These are phyloP conservation scores for Pilobolus umbonatus DNA, from an alignment of 192 early-diverging fungal species.

Conservation along the genomic window DNA sequence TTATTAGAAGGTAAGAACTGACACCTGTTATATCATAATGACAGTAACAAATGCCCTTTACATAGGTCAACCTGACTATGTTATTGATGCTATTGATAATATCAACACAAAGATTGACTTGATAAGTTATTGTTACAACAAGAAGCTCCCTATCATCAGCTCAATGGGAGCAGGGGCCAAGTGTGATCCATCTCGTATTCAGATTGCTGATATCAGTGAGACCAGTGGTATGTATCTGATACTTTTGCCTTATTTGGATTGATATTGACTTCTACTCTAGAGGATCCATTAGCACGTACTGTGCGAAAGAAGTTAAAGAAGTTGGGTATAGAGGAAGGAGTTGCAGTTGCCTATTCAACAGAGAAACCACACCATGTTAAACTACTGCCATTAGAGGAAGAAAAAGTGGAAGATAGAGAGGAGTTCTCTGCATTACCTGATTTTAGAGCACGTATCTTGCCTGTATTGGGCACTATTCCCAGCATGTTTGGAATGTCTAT, in stretches of 20 bases:
- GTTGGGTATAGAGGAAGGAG: constrained; percentile 67
- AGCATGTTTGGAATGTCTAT: constrained; percentile 93
- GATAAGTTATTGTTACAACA: constrained; percentile 77
- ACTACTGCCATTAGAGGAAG: constrained; percentile 85
- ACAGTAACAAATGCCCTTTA: neutral
- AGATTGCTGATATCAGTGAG: constrained; percentile 92
- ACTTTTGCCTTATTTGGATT: neutral
- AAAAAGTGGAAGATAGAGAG: constrained; percentile 73
- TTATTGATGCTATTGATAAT: constrained; percentile 93
- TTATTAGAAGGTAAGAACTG: constrained; percentile 56
- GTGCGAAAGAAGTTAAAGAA: constrained; percentile 74
- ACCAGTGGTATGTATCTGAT: constrained; percentile 59
- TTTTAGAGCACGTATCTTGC: constrained; percentile 84
- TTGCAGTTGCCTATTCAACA: constrained; percentile 92
- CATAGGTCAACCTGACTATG: constrained; percentile 58
- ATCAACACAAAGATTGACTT: constrained; percentile 91
- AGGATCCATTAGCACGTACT: constrained; percentile 89
- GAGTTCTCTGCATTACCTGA: constrained; percentile 91
- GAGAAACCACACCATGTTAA: constrained; percentile 92
- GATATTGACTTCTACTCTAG: constrained; percentile 31
- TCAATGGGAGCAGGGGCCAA: constrained; percentile 99
- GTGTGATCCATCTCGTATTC: constrained; percentile 91
- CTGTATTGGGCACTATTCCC: constrained; percentile 81
- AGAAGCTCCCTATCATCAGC: constrained; percentile 75
- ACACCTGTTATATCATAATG: constrained; percentile 9